Evolutionary conservation across 257 asterid species (phyloP), one percentile per base, ranked within the genome.

Genomic region (Ligustrum vulgare): DNA sequence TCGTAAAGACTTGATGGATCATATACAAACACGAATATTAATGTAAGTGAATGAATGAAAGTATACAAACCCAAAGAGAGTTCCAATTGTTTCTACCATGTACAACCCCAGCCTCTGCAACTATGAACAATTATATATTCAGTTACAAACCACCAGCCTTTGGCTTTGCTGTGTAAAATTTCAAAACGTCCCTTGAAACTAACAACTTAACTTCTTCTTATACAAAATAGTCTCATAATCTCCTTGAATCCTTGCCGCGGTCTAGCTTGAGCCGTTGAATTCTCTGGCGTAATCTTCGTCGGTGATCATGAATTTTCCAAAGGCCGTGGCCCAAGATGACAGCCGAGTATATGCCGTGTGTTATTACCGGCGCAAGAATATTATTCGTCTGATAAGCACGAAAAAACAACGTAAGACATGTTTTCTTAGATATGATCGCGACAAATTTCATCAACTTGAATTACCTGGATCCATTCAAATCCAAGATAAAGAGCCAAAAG

Each of bases 401-500:
- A 65, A 34, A 64, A 13, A 43, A 43, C 2, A 70, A 72, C n/a
- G 47, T 34, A 6, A 33, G 70, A 6, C 45, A 15, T 6, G 16
- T 35, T 32, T 67, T 18, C 18, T 1, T 23, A 32, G 2, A 67
- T 22, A 32, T 8, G 1, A 33, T 67, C 11, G 25, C 49, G 18
- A 67, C 28, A 11, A 49, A 49, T 16, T 37, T 49, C 18, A 7
- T 4, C 31, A 54, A 49, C 58, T 23, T 6, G 6, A 77, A 69
- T 76, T 80, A 94, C 98, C 92, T 91, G 98, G 67, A 89, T 92
- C 98, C 98, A 94, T 83, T 94, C 98, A 51, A 89, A 89, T 76
- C 98, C 98, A 31, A 94, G 98, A 82, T 94, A 94, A 39, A 94
- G 98, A 22, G 89, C 98, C 82, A 94, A 79, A 82, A 87, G 72